Evolutionary conservation across 2,329 filamentous ascomycete genomes (phyloP), one percentile per base, ranked within the genome.

Genomic region (Ascomycota sp.): DNA sequence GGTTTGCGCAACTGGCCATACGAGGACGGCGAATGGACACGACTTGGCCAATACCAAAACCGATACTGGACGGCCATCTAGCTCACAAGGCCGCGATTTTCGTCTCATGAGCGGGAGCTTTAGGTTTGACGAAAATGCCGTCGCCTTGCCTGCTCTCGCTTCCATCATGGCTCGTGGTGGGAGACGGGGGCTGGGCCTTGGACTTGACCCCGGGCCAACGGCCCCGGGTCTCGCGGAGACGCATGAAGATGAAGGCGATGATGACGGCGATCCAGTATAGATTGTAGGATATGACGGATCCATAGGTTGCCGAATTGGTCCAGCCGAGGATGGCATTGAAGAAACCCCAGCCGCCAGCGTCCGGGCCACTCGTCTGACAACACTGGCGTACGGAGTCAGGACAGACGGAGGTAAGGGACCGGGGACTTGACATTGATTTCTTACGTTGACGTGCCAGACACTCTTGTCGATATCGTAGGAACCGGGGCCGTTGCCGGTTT

Each of bases 281-380:
- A 47, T 89, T 91, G 56, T 92, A 92, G 1, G 77, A 73, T 37
- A 92, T 71, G 38, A 92, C 76, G 1, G 79, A 85, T 30, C 82
- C 81, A 42, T 86, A 83, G 2, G 82, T 91, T 5, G 79, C 83
- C 9, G 77, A 81, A 56, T 92, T 92, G 36, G 72, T 68, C 83
- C 83, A 93, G 34, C 83, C 82, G 8, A 92, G 61, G 31, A 92
- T 62, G 34, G 79, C 72, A 42, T 91, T 86, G 61, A 92, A 82
- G 39, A 92, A 71, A 32, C 79, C 80, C 82, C 81, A 92, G 27
- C 77, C 79, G 23, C 75, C 72, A 28, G 75, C 75, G 20, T 77
- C 75, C 36, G 80, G 73, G 24, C 74, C 52, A 30, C 70, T 55
- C 0, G 81, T 75, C 42, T 69, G 85, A 48, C 80, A 89, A 57